Evolutionary conservation across 139 green algal genomes (phyloP), one percentile per base, ranked within the genome.

Genomic region (Coelastrella sp.): DNA sequence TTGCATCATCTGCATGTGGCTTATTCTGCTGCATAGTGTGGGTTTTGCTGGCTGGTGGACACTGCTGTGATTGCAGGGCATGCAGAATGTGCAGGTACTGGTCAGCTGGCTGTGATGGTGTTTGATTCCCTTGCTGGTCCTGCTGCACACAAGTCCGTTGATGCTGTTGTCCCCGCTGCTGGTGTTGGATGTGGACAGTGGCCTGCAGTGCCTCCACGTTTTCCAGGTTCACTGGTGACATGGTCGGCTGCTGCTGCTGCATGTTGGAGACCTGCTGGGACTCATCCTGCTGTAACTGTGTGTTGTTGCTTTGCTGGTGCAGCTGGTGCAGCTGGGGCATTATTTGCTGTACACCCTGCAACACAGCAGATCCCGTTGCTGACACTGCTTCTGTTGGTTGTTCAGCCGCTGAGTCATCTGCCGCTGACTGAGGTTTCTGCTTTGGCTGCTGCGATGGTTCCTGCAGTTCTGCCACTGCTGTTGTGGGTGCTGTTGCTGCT

Each of bases 181-280:
- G 70, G 7, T 78, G 4, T 25, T 78, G 70, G 19, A 15, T 25
- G 4, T 49, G 17, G 12, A 70, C 63, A 70, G 63, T 6, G n/a
- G 20, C 70, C 35, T 5, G 1, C 35, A 49, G 35, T 49, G 35
- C 35, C 35, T 49, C 35, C 35, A 49, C 1, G 3, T 49, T 5
- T 49, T 49, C 35, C 35, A 49, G 35, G 35, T 49, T 49, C 35
- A 49, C 1, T 3, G 35, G 35, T 49, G 35, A 49, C 35, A 49
- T 49, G 35, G 35, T 49, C 35, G n/a, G n/a, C n/a, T n/a, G n/a
- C n/a, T n/a, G 59, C 79, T 19, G n/a, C 87, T 14, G 78, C 87
- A 58, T 87, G 78, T 24, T 63, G 66, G 8, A 61, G 78, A 79
- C 73, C 83, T 63, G 78, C 87, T 78, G 78, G 82, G 63, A 83